These are phyloP conservation scores for Saprolegnia parasitica DNA, from an alignment of 352 stramenopile species.

Conservation along the genomic window DNA sequence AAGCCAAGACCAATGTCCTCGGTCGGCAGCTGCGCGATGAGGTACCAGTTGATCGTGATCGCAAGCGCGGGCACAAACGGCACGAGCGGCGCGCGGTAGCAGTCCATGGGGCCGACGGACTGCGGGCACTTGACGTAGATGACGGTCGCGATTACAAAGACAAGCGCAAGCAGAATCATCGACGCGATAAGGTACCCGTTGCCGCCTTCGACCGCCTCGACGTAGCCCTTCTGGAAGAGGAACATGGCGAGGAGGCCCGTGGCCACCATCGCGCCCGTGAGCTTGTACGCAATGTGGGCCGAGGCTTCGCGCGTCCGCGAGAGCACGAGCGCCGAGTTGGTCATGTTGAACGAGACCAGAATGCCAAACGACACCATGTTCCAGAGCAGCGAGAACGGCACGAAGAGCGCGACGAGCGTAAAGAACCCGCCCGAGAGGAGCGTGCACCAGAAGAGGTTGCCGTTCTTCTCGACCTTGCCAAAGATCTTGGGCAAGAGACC, in stretches of 20 bases:
- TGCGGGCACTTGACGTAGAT: conserved; percentile 60
- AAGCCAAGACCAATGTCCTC: conserved; percentile 57
- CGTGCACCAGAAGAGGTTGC: conserved; percentile 35
- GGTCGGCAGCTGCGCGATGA: conserved; percentile 76
- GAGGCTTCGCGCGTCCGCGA: conserved; percentile 47
- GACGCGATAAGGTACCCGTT: background rate
- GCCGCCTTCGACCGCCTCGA: conserved; percentile 30
- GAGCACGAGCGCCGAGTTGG: conserved; percentile 38
- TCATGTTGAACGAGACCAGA: conserved; percentile 45
- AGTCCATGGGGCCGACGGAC: conserved; percentile 39
- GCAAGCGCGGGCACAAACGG: conserved; percentile 69
- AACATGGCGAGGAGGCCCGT: conserved; percentile 43
- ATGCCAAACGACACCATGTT: conserved; percentile 46
- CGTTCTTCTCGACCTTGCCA: conserved; percentile 34
- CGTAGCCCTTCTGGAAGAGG: conserved; percentile 69
- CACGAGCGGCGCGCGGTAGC: conserved; percentile 60
- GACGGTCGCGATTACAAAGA: conserved; percentile 32
- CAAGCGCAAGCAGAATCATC: conserved; percentile 43
- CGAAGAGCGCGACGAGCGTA: conserved; percentile 31
- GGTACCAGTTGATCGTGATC: conserved; percentile 87
- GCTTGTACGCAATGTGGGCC: conserved; percentile 37
- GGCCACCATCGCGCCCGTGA: conserved; percentile 40
- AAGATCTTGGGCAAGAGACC: conserved; percentile 69
- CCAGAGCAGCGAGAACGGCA: conserved; percentile 39
- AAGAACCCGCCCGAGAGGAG: conserved; percentile 26